Conservation (phyloP, 202 grass and related monocot species). For the Schoenoplectus triqueter region DNA sequence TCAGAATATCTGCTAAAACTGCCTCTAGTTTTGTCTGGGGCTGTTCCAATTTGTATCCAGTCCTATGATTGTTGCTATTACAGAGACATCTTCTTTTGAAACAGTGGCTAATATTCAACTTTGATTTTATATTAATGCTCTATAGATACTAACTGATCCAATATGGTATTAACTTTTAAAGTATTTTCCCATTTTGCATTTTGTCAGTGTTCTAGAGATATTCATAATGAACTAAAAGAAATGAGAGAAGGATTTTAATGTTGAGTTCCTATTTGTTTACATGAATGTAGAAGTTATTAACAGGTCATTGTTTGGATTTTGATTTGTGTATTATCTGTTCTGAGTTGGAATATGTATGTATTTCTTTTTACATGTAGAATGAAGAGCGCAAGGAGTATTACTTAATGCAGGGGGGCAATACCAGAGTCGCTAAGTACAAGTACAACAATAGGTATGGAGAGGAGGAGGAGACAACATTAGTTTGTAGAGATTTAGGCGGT, state of each 20-base stretch:
- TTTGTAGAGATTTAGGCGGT: conserved; percentile 58
- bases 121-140: not conserved
- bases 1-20: not conserved
- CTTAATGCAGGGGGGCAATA: conserved; percentile 26
- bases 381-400: conserved; percentile 39
- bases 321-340: not conserved
- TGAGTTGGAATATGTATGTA: not conserved
- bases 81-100: not conserved
- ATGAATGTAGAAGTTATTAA: not conserved
- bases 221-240: not conserved
- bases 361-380: conserved; percentile 51
- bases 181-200: not conserved
- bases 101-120: not conserved
- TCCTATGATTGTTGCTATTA: not conserved
- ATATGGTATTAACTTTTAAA: not conserved
- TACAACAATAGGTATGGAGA: conserved; percentile 25
- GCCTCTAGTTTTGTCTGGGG: not conserved
- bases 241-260: not conserved
- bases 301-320: not conserved
- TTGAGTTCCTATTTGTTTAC: not conserved
- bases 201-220: not conserved
- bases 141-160: not conserved
- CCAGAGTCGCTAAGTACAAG: conserved; percentile 30
- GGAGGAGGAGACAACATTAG: conserved; percentile 41
- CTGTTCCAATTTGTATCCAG: not conserved